Base-by-base conservation (phyloP, 1,139 yeast species). In the Nakaseomyces glabratus region DNA sequence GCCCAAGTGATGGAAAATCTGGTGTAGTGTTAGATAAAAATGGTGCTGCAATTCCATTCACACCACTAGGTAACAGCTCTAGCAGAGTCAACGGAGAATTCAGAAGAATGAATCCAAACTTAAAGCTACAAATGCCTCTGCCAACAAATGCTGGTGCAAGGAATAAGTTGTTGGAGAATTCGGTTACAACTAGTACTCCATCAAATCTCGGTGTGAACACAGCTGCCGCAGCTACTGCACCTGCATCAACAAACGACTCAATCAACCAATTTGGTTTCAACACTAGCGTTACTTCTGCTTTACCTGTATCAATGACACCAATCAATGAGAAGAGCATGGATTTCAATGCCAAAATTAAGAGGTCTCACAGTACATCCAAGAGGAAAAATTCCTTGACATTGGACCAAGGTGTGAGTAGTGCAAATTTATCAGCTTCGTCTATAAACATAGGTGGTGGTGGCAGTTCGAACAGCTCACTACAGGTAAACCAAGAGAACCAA, bases 301-400 rank as follows among this genome's bases (percentile, higher is more conserved):
- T 68, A 15, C 73, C 80, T 10, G 61, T 78, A 47, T 69, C 82
- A 0, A 80, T 80, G 93, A 80, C 93, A 0, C 93, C 90, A 1
- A 75, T 80, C 2, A 68, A 82, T 1, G 93, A 80, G 47, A 75
- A 68, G 46, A 72, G 58, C 15, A 47, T 49, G 35, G 56, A 54
- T 39, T 43, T 49, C 22, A 35, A 34, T 33, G 6, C 6, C 15
- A 44, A 45, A 37, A 24, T 49, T 4, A 49, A 48, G 43, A 42
- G 55, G 35, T 47, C 54, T 20, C 49, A 47, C 6, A 52, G 58
- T 31, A 40, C 44, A 9, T 35, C 46, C 18, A 46, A 45, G 10
- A 39, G 49, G 14, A 49, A 44, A 22, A 41, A 35, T 28, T 38
- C 43, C n/a, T 20, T 25, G n/a, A 28, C 35, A 4, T 13, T 25